Percentiles rank a stretch among this genome's conserved stretches.
Conservation (phyloP, 2,329 filamentous ascomycete genomes). For the Aspergillus persii region DNA sequence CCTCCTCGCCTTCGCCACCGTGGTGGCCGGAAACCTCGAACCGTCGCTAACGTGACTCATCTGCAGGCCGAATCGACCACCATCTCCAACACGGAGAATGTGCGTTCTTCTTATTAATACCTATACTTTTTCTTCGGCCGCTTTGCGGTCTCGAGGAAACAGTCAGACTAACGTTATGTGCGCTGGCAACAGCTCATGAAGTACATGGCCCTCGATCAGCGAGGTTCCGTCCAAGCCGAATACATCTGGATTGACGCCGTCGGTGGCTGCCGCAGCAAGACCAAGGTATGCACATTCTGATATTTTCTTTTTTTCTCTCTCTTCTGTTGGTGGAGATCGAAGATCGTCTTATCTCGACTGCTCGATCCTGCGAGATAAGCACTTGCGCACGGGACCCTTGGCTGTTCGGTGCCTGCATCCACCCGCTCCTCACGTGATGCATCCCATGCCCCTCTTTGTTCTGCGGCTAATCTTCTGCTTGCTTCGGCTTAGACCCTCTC, state of each 20-base stretch:
- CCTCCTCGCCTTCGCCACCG: too few species aligned
- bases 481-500: slow-evolving; percentile 56
- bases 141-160: slow-evolving; percentile 28
- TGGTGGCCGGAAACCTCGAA: not conserved
- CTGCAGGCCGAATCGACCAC: slow-evolving; percentile 47
- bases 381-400: slow-evolving; percentile 24
- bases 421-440: slow-evolving; percentile 31
- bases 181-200: slow-evolving; percentile 70
- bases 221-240: slow-evolving; percentile 84
- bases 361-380: slow-evolving; percentile 22
- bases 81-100: slow-evolving; percentile 49
- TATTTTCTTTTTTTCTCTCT: too few species aligned
- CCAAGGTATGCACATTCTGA: slow-evolving; percentile 66
- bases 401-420: slow-evolving; percentile 21
- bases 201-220: slow-evolving; percentile 83
- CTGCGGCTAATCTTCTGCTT: not conserved
- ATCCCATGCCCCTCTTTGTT: not conserved
- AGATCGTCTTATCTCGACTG: slow-evolving; percentile 5
- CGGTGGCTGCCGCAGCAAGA: slow-evolving; percentile 88
- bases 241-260: slow-evolving; percentile 92
- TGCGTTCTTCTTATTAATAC: slow-evolving; percentile 36
- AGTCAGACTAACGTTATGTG: slow-evolving; percentile 41
- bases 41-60: slow-evolving; percentile 21
- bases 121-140: slow-evolving; percentile 29
- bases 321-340: not conserved